These are phyloP conservation scores for Pulveroboletus sp. DNA, from an alignment of 768 basidiomycete species.

Conservation along the genomic window DNA sequence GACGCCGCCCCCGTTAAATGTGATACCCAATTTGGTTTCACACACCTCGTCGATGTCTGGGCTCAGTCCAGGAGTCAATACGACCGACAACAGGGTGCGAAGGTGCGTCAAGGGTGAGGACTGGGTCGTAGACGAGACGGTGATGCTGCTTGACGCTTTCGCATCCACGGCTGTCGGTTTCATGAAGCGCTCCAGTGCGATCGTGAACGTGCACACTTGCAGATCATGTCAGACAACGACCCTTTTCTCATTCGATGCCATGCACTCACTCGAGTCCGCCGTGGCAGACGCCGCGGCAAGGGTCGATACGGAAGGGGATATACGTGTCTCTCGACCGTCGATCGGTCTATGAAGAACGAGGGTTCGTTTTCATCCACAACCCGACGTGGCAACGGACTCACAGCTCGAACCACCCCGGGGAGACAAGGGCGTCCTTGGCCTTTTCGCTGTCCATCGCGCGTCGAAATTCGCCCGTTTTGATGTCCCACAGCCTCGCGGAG, in stretches of 20 bases:
- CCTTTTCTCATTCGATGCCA: conserved; percentile 5
- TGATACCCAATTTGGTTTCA: conserved; percentile 50
- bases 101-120: conserved; percentile 51
- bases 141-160: conserved; percentile 48
- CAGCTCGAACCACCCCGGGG: conserved; percentile 76
- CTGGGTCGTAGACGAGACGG: conserved; percentile 32
- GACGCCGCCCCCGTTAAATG: conserved; percentile 33
- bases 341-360: conserved; percentile 17
- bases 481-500: conserved; percentile 84
- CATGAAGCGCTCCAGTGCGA: conserved; percentile 52
- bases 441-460: conserved; percentile 75
- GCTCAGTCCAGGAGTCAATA: conserved; percentile 70
- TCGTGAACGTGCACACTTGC: conserved; percentile 45
- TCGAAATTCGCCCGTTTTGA: conserved; percentile 77
- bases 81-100: conserved; percentile 54
- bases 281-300: conserved; percentile 18
- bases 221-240: conserved; percentile 22
- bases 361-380: neutral
- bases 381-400: conserved; percentile 30
- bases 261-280: conserved; percentile 22
- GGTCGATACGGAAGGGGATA: conserved; percentile 24
- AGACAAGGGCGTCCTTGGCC: conserved; percentile 65
- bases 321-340: conserved; percentile 24
- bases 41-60: conserved; percentile 69
- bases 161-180: conserved; percentile 45